Evolutionary conservation across 2,329 filamentous ascomycete species (phyloP).

Genomic region (Cladosporium sp.): DNA sequence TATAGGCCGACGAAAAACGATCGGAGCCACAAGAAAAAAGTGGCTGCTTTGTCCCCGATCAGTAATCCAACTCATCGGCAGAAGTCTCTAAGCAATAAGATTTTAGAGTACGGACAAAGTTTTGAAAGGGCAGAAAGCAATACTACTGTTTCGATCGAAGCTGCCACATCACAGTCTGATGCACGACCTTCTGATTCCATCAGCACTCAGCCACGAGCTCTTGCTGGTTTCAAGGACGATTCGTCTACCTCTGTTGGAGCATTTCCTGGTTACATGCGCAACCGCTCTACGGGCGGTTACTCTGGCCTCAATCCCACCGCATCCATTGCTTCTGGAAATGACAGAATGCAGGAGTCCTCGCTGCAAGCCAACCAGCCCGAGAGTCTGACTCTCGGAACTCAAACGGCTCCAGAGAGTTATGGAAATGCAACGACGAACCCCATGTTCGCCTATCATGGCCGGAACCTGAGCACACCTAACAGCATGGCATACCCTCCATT

Average conservation of each 20-base stretch:
- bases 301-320: too few relatives aligned
- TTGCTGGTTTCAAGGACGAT: too few relatives aligned
- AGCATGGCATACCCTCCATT: neutral
- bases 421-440: too few relatives aligned
- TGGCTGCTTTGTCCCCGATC: neutral
- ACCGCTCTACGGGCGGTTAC: too few relatives aligned
- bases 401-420: too few relatives aligned
- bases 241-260: too few relatives aligned
- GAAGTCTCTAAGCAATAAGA: neutral
- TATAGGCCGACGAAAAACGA: neutral
- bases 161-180: neutral
- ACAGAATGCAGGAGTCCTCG: too few relatives aligned
- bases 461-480: neutral
- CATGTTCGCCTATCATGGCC: too few relatives aligned
- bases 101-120: neutral
- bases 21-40: neutral
- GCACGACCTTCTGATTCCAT: neutral
- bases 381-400: too few relatives aligned
- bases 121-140: neutral
- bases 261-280: too few relatives aligned
- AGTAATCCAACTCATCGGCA: neutral
- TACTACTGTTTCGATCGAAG: neutral
- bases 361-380: too few relatives aligned
- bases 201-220: neutral
- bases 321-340: too few relatives aligned